Evolutionary conservation across 805 yeast species (phyloP).

Genomic region (Pichia occidentalis): DNA sequence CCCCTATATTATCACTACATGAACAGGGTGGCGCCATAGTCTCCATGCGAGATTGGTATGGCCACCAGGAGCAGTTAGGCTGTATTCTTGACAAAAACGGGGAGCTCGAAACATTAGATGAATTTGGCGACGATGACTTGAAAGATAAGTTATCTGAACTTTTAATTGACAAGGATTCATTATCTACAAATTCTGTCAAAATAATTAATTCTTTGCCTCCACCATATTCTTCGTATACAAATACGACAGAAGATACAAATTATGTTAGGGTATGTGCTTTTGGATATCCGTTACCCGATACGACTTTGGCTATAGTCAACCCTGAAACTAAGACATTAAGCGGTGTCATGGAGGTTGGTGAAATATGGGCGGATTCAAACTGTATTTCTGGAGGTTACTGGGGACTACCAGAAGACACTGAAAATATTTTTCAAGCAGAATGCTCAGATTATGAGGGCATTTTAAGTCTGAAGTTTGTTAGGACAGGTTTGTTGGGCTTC

Average conservation of each 20-base stretch:
- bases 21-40: constrained; percentile 97
- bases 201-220: constrained; percentile 56
- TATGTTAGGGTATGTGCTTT: constrained; percentile 78
- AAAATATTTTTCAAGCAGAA: constrained; percentile 71
- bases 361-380: constrained; percentile 95
- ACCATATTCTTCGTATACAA: constrained; percentile 36
- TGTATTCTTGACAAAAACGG: constrained; percentile 33
- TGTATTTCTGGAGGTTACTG: constrained; percentile 87
- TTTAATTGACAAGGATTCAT: constrained; percentile 63
- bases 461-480: constrained; percentile 68
- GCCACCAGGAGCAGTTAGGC: constrained; percentile 58
- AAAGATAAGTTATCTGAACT: constrained; percentile 53
- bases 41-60: constrained; percentile 87
- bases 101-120: constrained; percentile 22
- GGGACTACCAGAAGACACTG: constrained; percentile 63
- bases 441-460: constrained; percentile 68
- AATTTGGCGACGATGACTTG: constrained; percentile 17
- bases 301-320: constrained; percentile 87
- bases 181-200: constrained; percentile 65
- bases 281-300: constrained; percentile 93
- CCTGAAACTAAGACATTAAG: constrained; percentile 81
- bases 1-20: constrained; percentile 81
- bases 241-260: constrained; percentile 24
- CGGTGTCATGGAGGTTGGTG: constrained; percentile 79
- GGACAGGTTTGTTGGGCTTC: constrained; percentile 91